Base-by-base conservation (phyloP, 2,329 filamentous ascomycete species). In the Xylaria sp. region DNA sequence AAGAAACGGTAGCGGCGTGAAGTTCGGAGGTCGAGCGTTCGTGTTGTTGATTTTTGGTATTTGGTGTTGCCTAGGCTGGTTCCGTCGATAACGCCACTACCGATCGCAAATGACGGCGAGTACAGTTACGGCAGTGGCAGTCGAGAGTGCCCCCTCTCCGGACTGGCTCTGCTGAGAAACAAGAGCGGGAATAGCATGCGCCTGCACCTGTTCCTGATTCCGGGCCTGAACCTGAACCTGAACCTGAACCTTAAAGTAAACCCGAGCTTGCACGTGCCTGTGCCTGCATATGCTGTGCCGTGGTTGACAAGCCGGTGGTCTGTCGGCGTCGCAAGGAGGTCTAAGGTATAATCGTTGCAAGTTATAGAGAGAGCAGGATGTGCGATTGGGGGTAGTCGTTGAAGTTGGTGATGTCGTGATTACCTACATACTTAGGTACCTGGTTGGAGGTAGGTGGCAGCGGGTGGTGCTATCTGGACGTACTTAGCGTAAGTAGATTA, bases 391-490 rank as follows among this genome's bases (percentile, higher is more conserved):
- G 28, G 51, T 26, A 31, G 36, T 38, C 11, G 36, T 38, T 38
- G 38, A 17, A 15, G 38, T 40, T 40, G 38, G 67, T 68, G 66
- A 68, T 69, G 66, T 70, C 59, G 68, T 68, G 65, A 70, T 69
- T 62, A 70, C 65, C 64, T 64, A 51, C 36, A 10, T 33, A 33
- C 31, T 7, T 33, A 33, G 33, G 36, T 38, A 38, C 59, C 42
- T 60, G 46, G 48, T 28, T 42, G 59, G 65, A 51, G 53, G 62
- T 51, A 61, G 33, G 63, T 57, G 33, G 26, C 53, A 56, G 53
- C 31, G 51, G 53, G 33, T 10, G 33, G 53, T 38, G 53, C 33
- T 56, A 31, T 38, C 31, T 56, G 53, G 31, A 56, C 53, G 51
- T 36, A 51, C 46, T 49, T 13, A 7, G n/a, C 26, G 26, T 40